Base-by-base conservation (phyloP, 208 protist species). In the Wallacemonas sp. region DNA sequence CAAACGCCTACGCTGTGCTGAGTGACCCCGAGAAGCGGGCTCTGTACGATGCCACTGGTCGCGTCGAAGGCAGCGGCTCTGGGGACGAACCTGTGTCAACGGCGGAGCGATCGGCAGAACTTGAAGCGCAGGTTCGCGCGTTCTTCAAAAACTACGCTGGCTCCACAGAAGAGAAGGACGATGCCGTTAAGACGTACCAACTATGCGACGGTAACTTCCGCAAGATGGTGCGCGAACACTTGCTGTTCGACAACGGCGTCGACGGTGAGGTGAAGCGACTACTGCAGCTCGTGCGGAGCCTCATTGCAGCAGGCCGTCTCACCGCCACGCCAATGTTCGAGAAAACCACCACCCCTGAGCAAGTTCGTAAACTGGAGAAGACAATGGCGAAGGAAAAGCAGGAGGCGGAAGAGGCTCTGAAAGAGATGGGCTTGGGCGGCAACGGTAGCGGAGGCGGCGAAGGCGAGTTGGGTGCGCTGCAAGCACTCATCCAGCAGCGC, bases 1-100 rank as follows among this genome's bases (percentile, higher is more conserved):
- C 85, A 30, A 83, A 92, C 50, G 98, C 98, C 24, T 99, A 99
- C 72, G 89, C 97, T n/a, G 79, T 99, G 1, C 85, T 99, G 8
- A 80, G 63, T 58, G 97, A 99, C 61, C 29, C 64, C 6, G 72
- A 98, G 55, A 98, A 98, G 66, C 86, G 97, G 26, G 57, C 78
- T n/a, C 59, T 98, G 4, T 99, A 99, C 79, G 98, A 99, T 78
- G 59, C 63, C 24, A 91, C 81, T 0, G 90, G 90, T n/a, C 33
- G 83, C 50, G 60, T 81, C 13, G 73, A 67, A 24, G 60, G 57
- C 44, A 62, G 45, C 9, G 63, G 55, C 21, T 64, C 52, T 12
- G 21, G 48, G 19, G 60, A 12, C 22, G 46, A 54, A 38, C 17
- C 59, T 3, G 54, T 62, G 26, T 57, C 29, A 8, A 71, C 58